These are phyloP conservation scores for Stramenopiles sp. DNA, from an alignment of 352 stramenopile species.

Conservation along the genomic window DNA sequence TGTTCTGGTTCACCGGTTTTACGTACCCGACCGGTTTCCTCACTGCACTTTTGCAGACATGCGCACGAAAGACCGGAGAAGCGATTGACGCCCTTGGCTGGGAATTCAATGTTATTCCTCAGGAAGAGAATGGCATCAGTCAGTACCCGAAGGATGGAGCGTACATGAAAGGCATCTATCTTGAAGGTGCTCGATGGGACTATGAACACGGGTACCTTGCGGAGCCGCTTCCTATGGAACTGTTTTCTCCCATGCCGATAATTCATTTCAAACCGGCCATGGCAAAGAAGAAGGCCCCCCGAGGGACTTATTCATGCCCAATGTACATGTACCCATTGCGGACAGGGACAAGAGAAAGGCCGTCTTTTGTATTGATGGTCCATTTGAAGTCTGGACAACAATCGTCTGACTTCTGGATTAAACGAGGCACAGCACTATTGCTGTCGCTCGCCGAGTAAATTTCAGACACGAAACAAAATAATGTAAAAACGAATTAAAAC, in stretches of 20 bases:
- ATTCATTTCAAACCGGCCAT: conserved; percentile 68
- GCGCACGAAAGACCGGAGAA: conserved; percentile 67
- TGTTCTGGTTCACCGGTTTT: conserved; percentile 84
- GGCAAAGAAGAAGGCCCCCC: conserved; percentile 68
- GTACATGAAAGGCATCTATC: conserved; percentile 68
- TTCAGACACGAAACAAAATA: too few species aligned
- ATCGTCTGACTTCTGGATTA: conserved; percentile 73
- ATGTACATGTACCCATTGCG: conserved; percentile 88
- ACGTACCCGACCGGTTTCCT: conserved; percentile 88
- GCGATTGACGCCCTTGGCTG: conserved; percentile 80
- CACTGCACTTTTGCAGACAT: conserved; percentile 79
- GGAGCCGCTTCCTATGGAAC: conserved; percentile 71
- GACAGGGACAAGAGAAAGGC: conserved; percentile 73
- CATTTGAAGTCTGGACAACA: conserved; percentile 64
- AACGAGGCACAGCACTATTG: conserved; percentile 67
- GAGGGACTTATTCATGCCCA: conserved; percentile 74
- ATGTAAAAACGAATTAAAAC: too few species aligned
- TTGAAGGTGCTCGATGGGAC: conserved; percentile 74
- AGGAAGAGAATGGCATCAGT: conserved; percentile 37
- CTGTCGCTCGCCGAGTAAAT: conserved; percentile 55
- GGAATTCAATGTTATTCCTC: conserved; percentile 77
- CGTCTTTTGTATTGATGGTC: conserved; percentile 78
- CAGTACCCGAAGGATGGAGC: conserved; percentile 58
- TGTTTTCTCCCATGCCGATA: conserved; percentile 66
- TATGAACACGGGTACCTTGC: conserved; percentile 61